Conservation (phyloP, 148 eudicot species). For the Cornus florida region DNA sequence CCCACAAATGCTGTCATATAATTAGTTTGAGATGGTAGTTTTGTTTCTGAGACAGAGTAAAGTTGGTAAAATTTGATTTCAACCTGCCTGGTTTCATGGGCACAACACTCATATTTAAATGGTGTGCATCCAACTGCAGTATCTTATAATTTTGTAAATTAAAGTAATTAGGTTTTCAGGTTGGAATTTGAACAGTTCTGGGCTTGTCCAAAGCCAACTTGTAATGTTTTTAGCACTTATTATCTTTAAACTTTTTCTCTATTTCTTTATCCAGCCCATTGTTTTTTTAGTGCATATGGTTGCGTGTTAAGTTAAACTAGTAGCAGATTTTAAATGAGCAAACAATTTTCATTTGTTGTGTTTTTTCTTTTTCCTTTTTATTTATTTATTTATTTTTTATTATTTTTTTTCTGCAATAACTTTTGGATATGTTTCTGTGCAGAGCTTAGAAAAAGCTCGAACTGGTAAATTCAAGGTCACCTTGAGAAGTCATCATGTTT, state of each 20-base stretch:
- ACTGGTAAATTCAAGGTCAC: constrained; percentile 61
- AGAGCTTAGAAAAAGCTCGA: constrained; percentile 67
- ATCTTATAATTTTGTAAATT: background rate
- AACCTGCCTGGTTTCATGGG: too few relatives aligned
- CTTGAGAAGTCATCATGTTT: constrained; percentile 76
- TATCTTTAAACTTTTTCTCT: background rate
- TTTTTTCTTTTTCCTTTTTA: too few relatives aligned
- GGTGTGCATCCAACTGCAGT: background rate
- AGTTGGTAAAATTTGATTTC: too few relatives aligned
- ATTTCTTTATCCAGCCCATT: background rate
- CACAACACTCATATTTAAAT: background rate
- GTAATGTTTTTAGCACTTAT: background rate
- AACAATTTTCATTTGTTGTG: background rate
- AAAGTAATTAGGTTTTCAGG: background rate
- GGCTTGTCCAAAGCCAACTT: background rate
- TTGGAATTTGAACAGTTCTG: background rate
- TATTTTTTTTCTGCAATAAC: background rate
- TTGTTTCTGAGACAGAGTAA: background rate
- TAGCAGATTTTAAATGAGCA: background rate
- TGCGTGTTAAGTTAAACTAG: background rate
- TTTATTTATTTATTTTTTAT: too few relatives aligned
- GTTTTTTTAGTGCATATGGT: background rate
- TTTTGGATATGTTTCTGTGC: constrained; percentile 25
- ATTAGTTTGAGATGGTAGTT: background rate
- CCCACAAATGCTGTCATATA: background rate